Conservation (phyloP, 1,139 yeast species). For the Yamadazyma blattariae region DNA sequence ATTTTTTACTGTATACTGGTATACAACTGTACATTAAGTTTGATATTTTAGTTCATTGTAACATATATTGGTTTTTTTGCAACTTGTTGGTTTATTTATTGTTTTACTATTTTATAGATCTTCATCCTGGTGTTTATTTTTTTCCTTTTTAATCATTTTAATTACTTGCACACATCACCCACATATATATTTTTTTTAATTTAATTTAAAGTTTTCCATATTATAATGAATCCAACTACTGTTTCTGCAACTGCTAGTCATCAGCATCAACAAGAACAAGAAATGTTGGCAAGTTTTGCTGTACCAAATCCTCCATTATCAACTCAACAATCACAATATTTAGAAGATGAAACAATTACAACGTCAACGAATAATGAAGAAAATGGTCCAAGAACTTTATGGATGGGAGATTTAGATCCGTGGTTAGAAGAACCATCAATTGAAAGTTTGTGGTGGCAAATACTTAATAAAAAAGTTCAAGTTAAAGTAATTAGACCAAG, state of each 20-base stretch:
- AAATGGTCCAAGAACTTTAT: slow-evolving; percentile 52
- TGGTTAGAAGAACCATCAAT: slow-evolving; percentile 65
- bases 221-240: slow-evolving; percentile 9
- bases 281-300: slow-evolving; percentile 36
- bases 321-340: slow-evolving; percentile 19
- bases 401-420: slow-evolving; percentile 85
- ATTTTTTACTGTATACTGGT: slow-evolving; percentile 6
- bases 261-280: slow-evolving; percentile 47
- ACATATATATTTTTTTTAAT: too few species aligned
- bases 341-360: slow-evolving; percentile 7
- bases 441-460: slow-evolving; percentile 56
- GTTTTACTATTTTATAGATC: not conserved
- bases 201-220: not conserved
- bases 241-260: slow-evolving; percentile 38
- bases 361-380: slow-evolving; percentile 1
- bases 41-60: slow-evolving; percentile 4
- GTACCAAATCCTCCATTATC: slow-evolving; percentile 45
- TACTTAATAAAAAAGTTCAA: slow-evolving; percentile 37
- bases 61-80: not conserved
- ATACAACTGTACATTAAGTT: slow-evolving; percentile 7
- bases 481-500: slow-evolving; percentile 57
- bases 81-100: not conserved
- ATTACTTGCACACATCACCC: too few species aligned
- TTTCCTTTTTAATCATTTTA: not conserved
- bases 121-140: not conserved